Evolutionary conservation across 176 grass and related monocot genomes (phyloP).

Genomic region (Rhipidocladum racemiflorum): DNA sequence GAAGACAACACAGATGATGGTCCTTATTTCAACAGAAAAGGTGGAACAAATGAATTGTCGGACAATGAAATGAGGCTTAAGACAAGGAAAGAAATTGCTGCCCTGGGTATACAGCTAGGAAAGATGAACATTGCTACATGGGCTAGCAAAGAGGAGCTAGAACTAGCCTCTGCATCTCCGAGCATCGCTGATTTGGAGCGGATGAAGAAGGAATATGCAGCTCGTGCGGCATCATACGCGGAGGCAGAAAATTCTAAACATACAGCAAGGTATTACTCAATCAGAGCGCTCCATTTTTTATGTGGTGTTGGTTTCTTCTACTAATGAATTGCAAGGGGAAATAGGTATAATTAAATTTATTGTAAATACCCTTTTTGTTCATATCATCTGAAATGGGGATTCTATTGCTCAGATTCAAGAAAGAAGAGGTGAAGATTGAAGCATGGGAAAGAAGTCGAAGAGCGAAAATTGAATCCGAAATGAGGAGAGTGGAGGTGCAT

Average conservation of each 20-base stretch:
- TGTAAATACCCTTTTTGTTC: background rate
- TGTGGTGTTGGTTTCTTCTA: background rate
- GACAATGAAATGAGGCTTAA: slow-evolving; percentile 71
- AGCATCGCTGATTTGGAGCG: slow-evolving; percentile 53
- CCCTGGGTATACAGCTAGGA: slow-evolving; percentile 80
- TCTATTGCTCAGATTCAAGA: slow-evolving; percentile 62
- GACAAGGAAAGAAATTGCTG: slow-evolving; percentile 87
- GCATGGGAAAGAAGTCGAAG: slow-evolving; percentile 70
- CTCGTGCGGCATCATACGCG: slow-evolving; percentile 68
- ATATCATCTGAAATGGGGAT: background rate
- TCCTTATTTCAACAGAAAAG: slow-evolving; percentile 55
- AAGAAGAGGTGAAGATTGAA: slow-evolving; percentile 88
- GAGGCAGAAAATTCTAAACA: slow-evolving; percentile 83
- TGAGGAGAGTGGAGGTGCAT: slow-evolving; percentile 75
- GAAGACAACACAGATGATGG: slow-evolving; percentile 38
- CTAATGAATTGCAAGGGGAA: background rate
- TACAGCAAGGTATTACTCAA: slow-evolving; percentile 63
- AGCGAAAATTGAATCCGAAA: slow-evolving; percentile 70
- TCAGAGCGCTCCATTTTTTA: background rate
- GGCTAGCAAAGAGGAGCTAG: slow-evolving; percentile 87
- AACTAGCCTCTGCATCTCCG: slow-evolving; percentile 47
- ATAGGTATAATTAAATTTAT: background rate
- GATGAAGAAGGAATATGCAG: slow-evolving; percentile 61
- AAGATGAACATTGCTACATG: slow-evolving; percentile 97
- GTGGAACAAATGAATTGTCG: slow-evolving; percentile 48